Evolutionary conservation across 2,329 filamentous ascomycete species (phyloP).

Genomic region (Trichoderma lentiforme): DNA sequence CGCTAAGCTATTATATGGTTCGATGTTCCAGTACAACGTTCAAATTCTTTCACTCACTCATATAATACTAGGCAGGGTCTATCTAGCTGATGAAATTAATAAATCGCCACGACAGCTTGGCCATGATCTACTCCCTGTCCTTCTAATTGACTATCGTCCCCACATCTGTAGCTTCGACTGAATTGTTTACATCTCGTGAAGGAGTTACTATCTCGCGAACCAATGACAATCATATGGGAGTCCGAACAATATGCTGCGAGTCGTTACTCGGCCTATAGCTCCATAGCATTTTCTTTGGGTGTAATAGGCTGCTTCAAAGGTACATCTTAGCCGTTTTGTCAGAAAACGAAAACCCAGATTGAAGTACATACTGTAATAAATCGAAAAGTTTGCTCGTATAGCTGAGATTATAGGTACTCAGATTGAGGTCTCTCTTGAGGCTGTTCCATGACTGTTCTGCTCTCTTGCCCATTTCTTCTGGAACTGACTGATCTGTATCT

Average conservation of each 20-base stretch:
- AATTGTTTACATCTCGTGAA: not conserved
- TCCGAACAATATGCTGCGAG: not conserved
- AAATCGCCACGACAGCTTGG: not conserved
- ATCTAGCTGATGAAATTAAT: not conserved
- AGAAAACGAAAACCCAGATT: not conserved
- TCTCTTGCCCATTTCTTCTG: constrained; percentile 52
- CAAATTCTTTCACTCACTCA: not conserved
- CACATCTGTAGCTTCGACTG: no score
- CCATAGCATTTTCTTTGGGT: not conserved
- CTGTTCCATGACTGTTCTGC: constrained; percentile 50
- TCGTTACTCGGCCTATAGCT: not conserved
- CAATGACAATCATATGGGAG: not conserved
- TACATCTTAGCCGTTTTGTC: not conserved
- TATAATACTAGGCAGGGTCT: not conserved
- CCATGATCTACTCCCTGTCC: not conserved
- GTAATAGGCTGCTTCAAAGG: not conserved
- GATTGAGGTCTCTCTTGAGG: constrained; percentile 36
- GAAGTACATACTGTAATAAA: not conserved
- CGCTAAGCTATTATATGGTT: not conserved
- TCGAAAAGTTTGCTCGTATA: not conserved
- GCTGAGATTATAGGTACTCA: not conserved
- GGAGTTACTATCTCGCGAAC: not conserved
- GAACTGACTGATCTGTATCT: constrained; percentile 60
- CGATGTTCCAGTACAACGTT: not conserved
- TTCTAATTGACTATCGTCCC: not conserved